These are phyloP conservation scores for Lachancea fermentati DNA, from an alignment of 805 yeast species.

Conservation along the genomic window DNA sequence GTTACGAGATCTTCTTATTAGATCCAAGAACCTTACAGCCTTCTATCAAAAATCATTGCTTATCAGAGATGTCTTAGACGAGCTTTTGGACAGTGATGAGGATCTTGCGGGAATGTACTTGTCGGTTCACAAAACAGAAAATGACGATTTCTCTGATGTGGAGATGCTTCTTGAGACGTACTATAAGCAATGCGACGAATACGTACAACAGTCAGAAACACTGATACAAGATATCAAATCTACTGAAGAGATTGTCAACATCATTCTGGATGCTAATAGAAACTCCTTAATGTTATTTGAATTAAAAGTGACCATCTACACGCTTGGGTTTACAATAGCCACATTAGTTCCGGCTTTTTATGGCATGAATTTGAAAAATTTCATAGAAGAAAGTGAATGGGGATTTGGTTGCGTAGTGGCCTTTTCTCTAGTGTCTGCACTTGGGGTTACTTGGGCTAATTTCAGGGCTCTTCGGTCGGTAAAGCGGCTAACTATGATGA, in stretches of 20 bases:
- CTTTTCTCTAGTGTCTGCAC: conserved; percentile 48
- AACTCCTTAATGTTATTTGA: conserved; percentile 86
- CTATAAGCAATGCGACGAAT: conserved; percentile 87
- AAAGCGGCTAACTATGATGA: conserved; percentile 61
- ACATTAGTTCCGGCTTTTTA: conserved; percentile 82
- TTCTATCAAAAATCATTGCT: conserved; percentile 72
- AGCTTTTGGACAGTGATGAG: conserved; percentile 79
- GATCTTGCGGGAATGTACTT: conserved; percentile 77
- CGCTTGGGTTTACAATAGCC: conserved; percentile 80
- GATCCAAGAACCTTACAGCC: conserved; percentile 63
- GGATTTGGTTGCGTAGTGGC: conserved; percentile 60
- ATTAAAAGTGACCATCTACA: conserved; percentile 73
- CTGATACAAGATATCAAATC: conserved; percentile 77
- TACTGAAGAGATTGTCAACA: conserved; percentile 89
- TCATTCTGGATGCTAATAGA: conserved; percentile 85
- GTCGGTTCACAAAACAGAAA: conserved; percentile 36
- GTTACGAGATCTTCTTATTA: conserved; percentile 64
- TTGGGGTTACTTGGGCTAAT: conserved; percentile 48
- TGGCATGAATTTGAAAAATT: conserved; percentile 81
- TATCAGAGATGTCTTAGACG: conserved; percentile 78
- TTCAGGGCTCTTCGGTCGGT: conserved; percentile 54
- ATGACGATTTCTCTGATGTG: conserved; percentile 57
- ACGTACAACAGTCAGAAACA: conserved; percentile 85
- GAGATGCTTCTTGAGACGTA: conserved; percentile 87
- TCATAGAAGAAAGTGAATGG: conserved; percentile 57